Conservation (phyloP, 179 eudicot genomes). For the Sideroxylon spinosum region DNA sequence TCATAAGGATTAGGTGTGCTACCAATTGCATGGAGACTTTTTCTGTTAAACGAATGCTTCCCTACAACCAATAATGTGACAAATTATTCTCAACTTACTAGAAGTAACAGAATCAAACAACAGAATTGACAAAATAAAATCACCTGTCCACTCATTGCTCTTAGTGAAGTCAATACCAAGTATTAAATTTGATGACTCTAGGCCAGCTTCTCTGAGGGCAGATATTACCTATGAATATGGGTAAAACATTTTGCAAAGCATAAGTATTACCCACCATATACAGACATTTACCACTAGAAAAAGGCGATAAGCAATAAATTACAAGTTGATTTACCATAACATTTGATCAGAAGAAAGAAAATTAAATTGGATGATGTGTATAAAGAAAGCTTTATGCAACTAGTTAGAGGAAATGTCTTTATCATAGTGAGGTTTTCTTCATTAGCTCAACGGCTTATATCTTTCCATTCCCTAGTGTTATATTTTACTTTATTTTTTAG, state of each 20-base stretch:
- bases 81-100: slow-evolving; percentile 7
- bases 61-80: slow-evolving; percentile 36
- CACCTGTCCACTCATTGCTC: slow-evolving; percentile 92
- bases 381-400: not conserved
- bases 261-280: not conserved
- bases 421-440: not conserved
- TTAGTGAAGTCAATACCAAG: slow-evolving; percentile 88
- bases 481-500: no score
- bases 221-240: slow-evolving; percentile 45
- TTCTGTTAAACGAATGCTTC: slow-evolving; percentile 61
- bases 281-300: not conserved
- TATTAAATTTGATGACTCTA: slow-evolving; percentile 82
- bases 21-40: slow-evolving; percentile 70
- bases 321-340: not conserved
- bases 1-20: slow-evolving; percentile 66
- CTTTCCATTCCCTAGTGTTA: not conserved
- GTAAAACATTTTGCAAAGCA: not conserved
- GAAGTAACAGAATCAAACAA: slow-evolving; percentile 1
- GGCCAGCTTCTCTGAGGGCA: slow-evolving; percentile 79
- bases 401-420: not conserved
- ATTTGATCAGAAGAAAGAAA: not conserved
- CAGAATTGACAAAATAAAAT: not conserved
- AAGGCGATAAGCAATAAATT: not conserved
- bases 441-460: not conserved
- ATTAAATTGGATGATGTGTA: not conserved